Conservation (phyloP, 768 basidiomycete genomes). For the Boletus sp. region DNA sequence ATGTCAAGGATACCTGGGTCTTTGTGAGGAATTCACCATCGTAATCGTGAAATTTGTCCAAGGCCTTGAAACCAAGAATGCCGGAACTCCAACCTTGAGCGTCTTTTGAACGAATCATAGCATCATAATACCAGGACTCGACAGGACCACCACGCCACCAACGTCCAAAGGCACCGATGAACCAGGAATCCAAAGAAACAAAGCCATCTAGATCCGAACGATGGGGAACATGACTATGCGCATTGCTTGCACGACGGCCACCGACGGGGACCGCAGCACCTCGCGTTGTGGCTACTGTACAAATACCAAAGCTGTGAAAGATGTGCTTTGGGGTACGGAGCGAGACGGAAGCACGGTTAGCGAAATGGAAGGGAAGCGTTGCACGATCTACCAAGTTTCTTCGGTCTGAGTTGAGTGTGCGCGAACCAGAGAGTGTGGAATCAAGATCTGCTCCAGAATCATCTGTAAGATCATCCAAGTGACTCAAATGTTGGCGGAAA, state of each 20-base stretch:
- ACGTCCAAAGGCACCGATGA: constrained; percentile 84
- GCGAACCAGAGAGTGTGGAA: constrained; percentile 26
- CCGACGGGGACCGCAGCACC: constrained; percentile 44
- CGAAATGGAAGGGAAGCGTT: constrained; percentile 67
- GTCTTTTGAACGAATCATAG: constrained; percentile 59
- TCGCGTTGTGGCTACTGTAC: constrained; percentile 66
- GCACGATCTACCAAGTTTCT: constrained; percentile 23
- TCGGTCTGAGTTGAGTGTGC: constrained; percentile 24
- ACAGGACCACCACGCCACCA: constrained; percentile 90
- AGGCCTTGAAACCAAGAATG: constrained; percentile 69
- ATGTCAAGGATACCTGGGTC: neutral
- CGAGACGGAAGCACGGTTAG: constrained; percentile 88
- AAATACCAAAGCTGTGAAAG: constrained; percentile 83
- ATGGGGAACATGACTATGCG: constrained; percentile 22
- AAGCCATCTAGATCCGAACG: constrained; percentile 40
- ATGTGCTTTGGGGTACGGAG: constrained; percentile 89
- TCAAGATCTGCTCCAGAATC: constrained; percentile 43
- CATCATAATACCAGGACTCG: constrained; percentile 77
- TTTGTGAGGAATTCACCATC: constrained; percentile 46
- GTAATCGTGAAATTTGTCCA: constrained; percentile 68
- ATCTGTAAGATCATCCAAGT: constrained; percentile 67
- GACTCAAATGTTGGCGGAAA: constrained; percentile 90
- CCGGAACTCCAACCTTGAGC: constrained; percentile 77
- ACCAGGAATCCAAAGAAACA: constrained; percentile 78
- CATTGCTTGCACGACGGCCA: constrained; percentile 49